Conservation (phyloP, 202 grass and related monocot species). For the Eragrostis tef region DNA sequence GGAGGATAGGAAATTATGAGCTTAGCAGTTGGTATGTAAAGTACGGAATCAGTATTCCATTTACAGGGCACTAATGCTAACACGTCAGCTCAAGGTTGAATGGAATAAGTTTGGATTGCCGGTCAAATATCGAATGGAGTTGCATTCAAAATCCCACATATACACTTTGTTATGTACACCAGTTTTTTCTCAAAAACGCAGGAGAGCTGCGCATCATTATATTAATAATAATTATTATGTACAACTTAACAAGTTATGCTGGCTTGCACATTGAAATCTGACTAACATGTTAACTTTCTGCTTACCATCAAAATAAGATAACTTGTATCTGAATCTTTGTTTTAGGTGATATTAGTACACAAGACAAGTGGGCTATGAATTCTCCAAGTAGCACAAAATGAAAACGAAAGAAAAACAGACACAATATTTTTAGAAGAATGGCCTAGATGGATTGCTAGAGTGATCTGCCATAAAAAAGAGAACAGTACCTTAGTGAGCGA, state of each 20-base stretch:
- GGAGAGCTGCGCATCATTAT: no score
- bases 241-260: background rate
- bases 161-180: background rate
- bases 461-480: background rate
- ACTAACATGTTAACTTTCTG: background rate
- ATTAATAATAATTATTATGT: background rate
- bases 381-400: background rate
- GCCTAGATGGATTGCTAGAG: background rate
- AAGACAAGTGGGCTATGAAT: background rate
- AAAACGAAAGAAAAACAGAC: background rate
- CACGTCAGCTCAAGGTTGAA: conserved; percentile 2
- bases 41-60: background rate
- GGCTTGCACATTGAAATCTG: background rate
- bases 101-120: background rate
- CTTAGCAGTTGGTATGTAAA: conserved; percentile 11
- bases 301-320: background rate
- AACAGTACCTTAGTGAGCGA: conserved; percentile 4
- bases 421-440: background rate
- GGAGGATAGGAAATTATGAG: conserved; percentile 16
- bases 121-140: background rate
- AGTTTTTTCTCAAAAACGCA: no score
- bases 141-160: background rate
- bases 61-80: conserved; percentile 29
- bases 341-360: background rate
- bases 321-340: background rate